Conservation (phyloP, 306 rosid genomes). For the Prunus mongolica region DNA sequence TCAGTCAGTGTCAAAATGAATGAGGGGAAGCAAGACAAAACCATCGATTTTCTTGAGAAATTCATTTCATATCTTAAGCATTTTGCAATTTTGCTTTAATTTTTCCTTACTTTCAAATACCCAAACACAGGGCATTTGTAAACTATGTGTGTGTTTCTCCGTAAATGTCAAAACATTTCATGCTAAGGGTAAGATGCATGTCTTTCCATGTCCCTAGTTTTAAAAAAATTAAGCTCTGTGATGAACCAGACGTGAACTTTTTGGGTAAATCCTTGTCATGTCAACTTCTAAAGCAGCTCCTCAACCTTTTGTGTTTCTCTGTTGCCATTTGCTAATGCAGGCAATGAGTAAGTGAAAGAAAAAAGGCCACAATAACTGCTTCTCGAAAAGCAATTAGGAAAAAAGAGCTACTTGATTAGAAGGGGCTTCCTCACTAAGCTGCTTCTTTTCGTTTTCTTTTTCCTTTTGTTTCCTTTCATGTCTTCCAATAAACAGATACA, state of each 20-base stretch:
- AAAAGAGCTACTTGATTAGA: background rate
- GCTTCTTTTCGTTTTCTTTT: background rate
- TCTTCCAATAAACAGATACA: slow-evolving; percentile 1
- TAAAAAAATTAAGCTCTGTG: background rate
- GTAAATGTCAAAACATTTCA: background rate
- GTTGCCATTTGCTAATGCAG: background rate
- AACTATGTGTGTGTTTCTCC: background rate
- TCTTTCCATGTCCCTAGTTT: background rate
- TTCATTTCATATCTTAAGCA: background rate
- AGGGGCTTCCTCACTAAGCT: background rate
- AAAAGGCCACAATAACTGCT: background rate
- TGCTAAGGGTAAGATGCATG: background rate
- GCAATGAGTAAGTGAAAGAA: background rate
- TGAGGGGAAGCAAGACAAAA: background rate
- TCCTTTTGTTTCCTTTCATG: background rate
- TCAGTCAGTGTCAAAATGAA: background rate
- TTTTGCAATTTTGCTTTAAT: background rate
- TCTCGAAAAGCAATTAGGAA: background rate
- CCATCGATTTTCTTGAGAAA: background rate
- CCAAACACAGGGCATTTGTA: background rate
- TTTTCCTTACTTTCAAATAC: background rate
- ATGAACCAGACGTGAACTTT: background rate
- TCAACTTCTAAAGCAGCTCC: background rate
- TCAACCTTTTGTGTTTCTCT: background rate
- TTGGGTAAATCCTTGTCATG: background rate